phyloP scores from a whole-genome alignment of 2,329 filamentous ascomycete genomes.

The Ambrosiella cleistominuta region DNA sequence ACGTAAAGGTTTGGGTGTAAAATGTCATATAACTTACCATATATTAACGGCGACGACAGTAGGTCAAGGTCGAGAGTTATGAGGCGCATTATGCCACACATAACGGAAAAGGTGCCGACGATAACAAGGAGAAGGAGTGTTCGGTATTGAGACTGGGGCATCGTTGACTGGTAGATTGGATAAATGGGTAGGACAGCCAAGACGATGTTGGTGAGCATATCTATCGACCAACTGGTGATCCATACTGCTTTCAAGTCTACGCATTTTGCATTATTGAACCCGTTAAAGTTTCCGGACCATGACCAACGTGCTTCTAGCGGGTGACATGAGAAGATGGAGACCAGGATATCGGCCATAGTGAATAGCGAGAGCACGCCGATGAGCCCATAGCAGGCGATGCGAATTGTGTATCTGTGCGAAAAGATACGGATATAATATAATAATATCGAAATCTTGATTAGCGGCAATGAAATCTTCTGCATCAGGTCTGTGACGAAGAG shows the following conservation, averaged over 20 bases:
- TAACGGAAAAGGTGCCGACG: background rate
- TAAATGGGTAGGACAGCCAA: background rate
- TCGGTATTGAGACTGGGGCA: background rate
- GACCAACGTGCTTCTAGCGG: background rate
- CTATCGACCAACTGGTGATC: background rate
- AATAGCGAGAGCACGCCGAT: background rate
- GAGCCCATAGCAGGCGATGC: background rate
- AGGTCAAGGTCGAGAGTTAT: background rate
- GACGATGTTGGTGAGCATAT: background rate
- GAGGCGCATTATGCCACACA: background rate
- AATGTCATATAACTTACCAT: background rate
- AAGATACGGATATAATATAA: background rate
- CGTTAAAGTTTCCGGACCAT: background rate
- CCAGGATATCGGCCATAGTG: background rate
- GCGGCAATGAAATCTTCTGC: background rate
- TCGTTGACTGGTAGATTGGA: background rate
- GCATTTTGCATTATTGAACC: background rate
- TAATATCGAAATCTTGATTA: background rate
- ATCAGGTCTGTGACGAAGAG: background rate
- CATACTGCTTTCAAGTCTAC: background rate
- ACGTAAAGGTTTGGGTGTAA: background rate
- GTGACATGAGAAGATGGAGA: background rate
- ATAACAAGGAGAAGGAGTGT: background rate
- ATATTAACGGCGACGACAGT: background rate
- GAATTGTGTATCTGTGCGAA: background rate